Evolutionary conservation across 139 green algal species (phyloP).

Genomic region (Prasinococcaceae sp.): DNA sequence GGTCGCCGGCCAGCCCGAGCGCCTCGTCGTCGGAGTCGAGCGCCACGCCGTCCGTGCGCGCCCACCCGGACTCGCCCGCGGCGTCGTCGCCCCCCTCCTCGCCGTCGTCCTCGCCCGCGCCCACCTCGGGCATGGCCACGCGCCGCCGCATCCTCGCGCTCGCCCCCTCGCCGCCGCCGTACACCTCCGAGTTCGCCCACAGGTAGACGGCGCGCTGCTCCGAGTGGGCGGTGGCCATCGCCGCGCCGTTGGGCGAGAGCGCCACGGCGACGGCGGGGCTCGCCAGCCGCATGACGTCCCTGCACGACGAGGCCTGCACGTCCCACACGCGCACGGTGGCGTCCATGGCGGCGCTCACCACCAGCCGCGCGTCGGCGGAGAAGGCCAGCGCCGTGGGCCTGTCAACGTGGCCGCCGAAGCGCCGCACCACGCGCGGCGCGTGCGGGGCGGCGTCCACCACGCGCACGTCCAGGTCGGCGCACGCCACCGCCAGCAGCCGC

Average conservation of each 20-base stretch:
- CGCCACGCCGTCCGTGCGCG: no score
- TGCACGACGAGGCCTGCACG: constrained; percentile 44
- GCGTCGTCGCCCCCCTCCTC: no score
- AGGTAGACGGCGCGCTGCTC: constrained; percentile 80
- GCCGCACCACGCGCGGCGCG: constrained; percentile 47
- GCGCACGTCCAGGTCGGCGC: constrained; percentile 36
- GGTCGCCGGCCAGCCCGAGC: no score
- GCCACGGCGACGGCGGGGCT: constrained; percentile 43
- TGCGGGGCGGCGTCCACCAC: constrained; percentile 35
- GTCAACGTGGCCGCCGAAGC: constrained; percentile 67
- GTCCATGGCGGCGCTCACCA: constrained; percentile 74
- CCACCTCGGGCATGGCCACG: no score
- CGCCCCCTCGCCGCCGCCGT: not conserved
- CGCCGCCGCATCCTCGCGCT: no score
- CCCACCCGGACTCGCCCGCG: no score
- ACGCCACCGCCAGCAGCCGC: constrained; percentile 38
- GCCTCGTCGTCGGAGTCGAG: no score
- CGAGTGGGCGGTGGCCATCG: constrained; percentile 84
- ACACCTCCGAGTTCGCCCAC: no score
- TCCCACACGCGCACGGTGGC: constrained; percentile 78
- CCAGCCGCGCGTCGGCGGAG: constrained; percentile 40
- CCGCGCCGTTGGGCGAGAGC: constrained; percentile 60
- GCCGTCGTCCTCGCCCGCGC: no score
- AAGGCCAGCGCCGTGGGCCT: constrained; percentile 39
- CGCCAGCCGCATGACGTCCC: constrained; percentile 64